Evolutionary conservation across 2,329 filamentous ascomycete genomes (phyloP).

Genomic region (Fusarium begoniae): DNA sequence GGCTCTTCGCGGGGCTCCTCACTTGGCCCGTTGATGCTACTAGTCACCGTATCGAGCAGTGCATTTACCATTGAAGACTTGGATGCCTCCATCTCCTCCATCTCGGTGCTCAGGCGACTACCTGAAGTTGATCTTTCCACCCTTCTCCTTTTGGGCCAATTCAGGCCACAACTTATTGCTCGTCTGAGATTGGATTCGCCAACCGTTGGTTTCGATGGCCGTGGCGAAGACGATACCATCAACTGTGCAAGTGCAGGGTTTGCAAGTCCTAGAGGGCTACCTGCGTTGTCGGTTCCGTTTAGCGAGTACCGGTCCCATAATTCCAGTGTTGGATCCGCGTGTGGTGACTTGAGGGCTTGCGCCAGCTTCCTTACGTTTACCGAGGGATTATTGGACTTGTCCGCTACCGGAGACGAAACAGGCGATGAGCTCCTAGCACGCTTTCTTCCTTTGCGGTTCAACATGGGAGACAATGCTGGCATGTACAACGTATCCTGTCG

Average conservation of each 20-base stretch:
- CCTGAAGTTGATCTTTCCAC: conserved; percentile 58
- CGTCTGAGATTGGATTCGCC: conserved; percentile 61
- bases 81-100: conserved; percentile 56
- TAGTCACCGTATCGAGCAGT: conserved; percentile 72
- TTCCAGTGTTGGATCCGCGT: conserved; percentile 77
- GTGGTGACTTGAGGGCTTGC: conserved; percentile 70
- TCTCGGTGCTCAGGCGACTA: conserved; percentile 45
- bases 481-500: conserved; percentile 53
- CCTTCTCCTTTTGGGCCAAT: conserved; percentile 77
- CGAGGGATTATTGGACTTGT: conserved; percentile 55
- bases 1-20: conserved; percentile 43
- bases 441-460: conserved; percentile 66
- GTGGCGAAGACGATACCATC: conserved; percentile 76
- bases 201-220: conserved; percentile 58
- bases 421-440: conserved; percentile 80
- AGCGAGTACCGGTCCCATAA: conserved; percentile 80
- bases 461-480: conserved; percentile 58
- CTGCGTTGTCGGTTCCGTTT: conserved; percentile 51
- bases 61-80: conserved; percentile 69
- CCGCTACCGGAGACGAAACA: conserved; percentile 68
- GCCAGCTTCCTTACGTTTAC: conserved; percentile 69
- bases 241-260: conserved; percentile 71
- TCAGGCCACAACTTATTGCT: conserved; percentile 73
- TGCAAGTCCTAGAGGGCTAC: conserved; percentile 54
- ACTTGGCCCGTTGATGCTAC: conserved; percentile 58